Base-by-base conservation (phyloP, 176 grass and related monocot genomes). In the Oryza meridionalis region DNA sequence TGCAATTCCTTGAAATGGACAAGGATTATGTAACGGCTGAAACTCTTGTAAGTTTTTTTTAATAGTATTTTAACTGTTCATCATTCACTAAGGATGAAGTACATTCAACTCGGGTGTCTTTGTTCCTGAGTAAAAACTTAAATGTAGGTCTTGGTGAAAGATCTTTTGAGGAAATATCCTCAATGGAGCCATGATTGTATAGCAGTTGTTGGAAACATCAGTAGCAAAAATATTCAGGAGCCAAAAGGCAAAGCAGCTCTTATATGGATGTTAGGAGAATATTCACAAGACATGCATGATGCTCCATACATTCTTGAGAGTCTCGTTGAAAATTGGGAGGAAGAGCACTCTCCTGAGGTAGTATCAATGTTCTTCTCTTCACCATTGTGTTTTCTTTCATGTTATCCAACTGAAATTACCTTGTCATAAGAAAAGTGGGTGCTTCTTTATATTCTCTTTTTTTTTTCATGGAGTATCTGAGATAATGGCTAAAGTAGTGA, bases 101-200 rank as follows among this genome's bases (percentile, higher is more conserved):
- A 11, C 29, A 69, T 63, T 86, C n/a, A 73, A 49, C 3, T 83
- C 11, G 50, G 13, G 61, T 68, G 37, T 50, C 6, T 37, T 40
- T 78, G 59, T 82, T 73, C 65, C 64, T 87, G 49, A 87, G 11
- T 75, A 38, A 19, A 79, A 83, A 74, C n/a, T 64, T 50, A 72
- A 72, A 51, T 75, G 17, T 70, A 96, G 93, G 97, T 99, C 17
- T 89, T 99, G 70, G 97, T 99, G 88, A 99, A 99, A 88, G 97
- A 99, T 79, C 89, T 99, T 73, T 65, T 99, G n/a, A 87, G 93
- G 77, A 96, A 99, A 88, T 99, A 99, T 72, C 97, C 97, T 40
- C 97, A 99, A 51, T 99, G 97, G 97, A 96, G 91, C 85, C 97
- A 99, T 87, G 97, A 99, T 69, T 99, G 97, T 87, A 99, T 99